phyloP scores from a whole-genome alignment of 1,139 yeast genomes.

The Geotrichum histeridarum region DNA sequence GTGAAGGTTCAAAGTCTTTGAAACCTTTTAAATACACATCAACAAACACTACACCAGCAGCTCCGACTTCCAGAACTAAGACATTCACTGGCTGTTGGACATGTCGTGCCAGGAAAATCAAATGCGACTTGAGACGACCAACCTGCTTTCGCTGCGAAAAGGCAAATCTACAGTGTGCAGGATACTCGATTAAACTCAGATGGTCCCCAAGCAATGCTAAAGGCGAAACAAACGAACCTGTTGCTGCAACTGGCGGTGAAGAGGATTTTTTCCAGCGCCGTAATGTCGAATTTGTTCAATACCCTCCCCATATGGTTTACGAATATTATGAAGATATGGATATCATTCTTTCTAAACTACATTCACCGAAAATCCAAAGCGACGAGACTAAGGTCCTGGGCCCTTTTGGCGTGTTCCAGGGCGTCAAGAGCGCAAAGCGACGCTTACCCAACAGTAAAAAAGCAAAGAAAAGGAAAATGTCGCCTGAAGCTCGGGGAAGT shows the following conservation, averaged over 20 bases:
- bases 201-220: constrained; percentile 49
- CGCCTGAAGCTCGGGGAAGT: constrained; percentile 1
- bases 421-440: constrained; percentile 24
- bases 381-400: constrained; percentile 59
- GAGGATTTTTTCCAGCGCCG: constrained; percentile 60
- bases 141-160: constrained; percentile 49
- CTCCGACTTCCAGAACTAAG: constrained; percentile 36
- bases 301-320: constrained; percentile 56
- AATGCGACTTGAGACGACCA: constrained; percentile 55
- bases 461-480: constrained; percentile 25
- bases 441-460: constrained; percentile 16
- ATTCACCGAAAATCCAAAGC: constrained; percentile 45
- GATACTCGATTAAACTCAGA: constrained; percentile 72
- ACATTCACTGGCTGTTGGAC: constrained; percentile 63
- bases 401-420: constrained; percentile 78
- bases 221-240: constrained; percentile 25
- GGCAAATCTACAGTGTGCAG: constrained; percentile 64
- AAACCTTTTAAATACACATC: constrained; percentile 3
- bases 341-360: constrained; percentile 57
- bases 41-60: background rate
- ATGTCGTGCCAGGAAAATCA: constrained; percentile 55
- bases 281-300: constrained; percentile 63
- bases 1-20: background rate
- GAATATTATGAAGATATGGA: constrained; percentile 80
- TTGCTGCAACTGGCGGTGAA: constrained; percentile 28